Percentiles rank a stretch among this genome's conserved stretches.
Evolutionary conservation across 208 protist genomes (phyloP).

Genomic region (Acanthamoeba divionensis): DNA sequence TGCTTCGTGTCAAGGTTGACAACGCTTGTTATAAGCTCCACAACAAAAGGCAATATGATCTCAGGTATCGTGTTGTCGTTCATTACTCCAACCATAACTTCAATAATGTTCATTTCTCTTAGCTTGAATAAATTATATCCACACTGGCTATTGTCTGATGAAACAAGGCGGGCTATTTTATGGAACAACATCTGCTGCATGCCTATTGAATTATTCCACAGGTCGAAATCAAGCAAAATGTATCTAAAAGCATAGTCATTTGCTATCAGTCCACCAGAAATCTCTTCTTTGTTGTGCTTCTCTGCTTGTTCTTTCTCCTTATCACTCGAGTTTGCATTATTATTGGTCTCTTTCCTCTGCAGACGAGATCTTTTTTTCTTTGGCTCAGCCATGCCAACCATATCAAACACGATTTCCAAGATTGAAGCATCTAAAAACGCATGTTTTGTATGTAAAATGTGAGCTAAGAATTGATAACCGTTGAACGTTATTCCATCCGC

Average conservation of each 20-base stretch:
- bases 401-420: constrained; percentile 26
- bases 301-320: constrained; percentile 12
- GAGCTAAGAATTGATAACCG: constrained; percentile 28
- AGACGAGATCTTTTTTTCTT: background rate
- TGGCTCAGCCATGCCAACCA: constrained; percentile 4
- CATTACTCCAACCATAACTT: background rate
- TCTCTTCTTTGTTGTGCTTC: background rate
- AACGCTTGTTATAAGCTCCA: background rate
- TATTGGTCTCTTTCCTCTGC: too few relatives aligned
- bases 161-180: background rate
- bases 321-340: background rate
- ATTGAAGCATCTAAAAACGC: background rate
- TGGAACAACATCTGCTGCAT: constrained; percentile 23
- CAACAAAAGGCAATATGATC: background rate
- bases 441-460: constrained; percentile 2
- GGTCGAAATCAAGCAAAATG: constrained; percentile 6
- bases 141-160: background rate
- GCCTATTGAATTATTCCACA: constrained; percentile 34
- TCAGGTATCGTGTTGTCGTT: background rate
- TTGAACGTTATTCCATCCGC: constrained; percentile 12
- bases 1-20: background rate
- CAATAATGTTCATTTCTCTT: background rate
- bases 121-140: constrained; percentile 10
- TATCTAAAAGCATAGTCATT: background rate
- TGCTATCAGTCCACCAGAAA: background rate